Conservation (phyloP, 75 land plant genomes). For the Selaginella moellendorffii region DNA sequence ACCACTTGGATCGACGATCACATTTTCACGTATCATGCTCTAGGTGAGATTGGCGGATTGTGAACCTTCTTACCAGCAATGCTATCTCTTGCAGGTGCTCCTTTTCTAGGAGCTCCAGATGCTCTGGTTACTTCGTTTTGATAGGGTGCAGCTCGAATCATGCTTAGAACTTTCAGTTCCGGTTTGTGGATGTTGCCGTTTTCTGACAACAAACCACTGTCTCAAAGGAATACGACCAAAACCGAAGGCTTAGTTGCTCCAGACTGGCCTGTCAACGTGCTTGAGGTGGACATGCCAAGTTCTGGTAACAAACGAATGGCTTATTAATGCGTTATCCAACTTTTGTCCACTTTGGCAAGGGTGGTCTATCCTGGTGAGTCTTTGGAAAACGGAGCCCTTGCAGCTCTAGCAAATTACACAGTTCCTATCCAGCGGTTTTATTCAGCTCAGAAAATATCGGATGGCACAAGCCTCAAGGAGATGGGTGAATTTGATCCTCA, state of each 20-base stretch:
- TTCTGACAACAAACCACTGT: slow-evolving; percentile 44
- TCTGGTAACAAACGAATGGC: slow-evolving; percentile 32
- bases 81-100: slow-evolving; percentile 42
- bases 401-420: slow-evolving; percentile 36
- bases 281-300: slow-evolving; percentile 60
- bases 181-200: slow-evolving; percentile 90
- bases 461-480: slow-evolving; percentile 74
- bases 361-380: too few relatives aligned
- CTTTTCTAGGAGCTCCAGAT: slow-evolving; percentile 79
- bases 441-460: slow-evolving; percentile 76
- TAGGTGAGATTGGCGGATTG: slow-evolving; percentile 48
- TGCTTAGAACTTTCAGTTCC: slow-evolving; percentile 90
- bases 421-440: slow-evolving; percentile 52
- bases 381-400: neutral
- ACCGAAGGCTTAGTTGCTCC: slow-evolving; percentile 27
- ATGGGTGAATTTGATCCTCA: slow-evolving; percentile 67
- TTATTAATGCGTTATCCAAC: too few relatives aligned
- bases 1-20: slow-evolving; percentile 85
- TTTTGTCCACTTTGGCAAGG: too few relatives aligned
- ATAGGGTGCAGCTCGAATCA: slow-evolving; percentile 83
- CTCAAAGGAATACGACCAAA: slow-evolving; percentile 10
- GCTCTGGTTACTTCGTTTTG: slow-evolving; percentile 11
- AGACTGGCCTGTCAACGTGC: slow-evolving; percentile 65
- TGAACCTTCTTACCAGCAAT: neutral
- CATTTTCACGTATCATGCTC: slow-evolving; percentile 88